Evolutionary conservation across 2,329 filamentous ascomycete species (phyloP).

Genomic region (Fusarium lyarnte): DNA sequence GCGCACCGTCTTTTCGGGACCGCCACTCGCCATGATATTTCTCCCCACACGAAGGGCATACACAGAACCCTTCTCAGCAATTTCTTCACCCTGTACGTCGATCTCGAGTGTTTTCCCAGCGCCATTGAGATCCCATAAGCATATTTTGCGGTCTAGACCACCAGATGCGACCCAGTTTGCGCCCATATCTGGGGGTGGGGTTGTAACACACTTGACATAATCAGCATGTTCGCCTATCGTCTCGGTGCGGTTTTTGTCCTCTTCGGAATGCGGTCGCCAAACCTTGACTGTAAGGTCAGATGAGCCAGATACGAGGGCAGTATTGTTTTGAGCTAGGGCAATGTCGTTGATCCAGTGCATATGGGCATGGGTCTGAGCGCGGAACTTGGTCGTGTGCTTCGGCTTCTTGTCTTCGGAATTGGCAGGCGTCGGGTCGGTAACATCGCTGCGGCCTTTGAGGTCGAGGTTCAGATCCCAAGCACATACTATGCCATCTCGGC

Average conservation of each 20-base stretch:
- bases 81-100: conserved; percentile 83
- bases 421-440: conserved; percentile 44
- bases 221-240: conserved; percentile 94
- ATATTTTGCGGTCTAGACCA: conserved; percentile 90
- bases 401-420: conserved; percentile 45
- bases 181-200: conserved; percentile 68
- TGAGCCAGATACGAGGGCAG: conserved; percentile 85
- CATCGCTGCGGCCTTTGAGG: conserved; percentile 53
- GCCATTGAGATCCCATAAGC: conserved; percentile 91
- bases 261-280: conserved; percentile 79
- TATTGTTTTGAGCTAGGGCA: conserved; percentile 78
- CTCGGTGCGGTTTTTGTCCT: conserved; percentile 61
- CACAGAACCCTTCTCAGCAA: conserved; percentile 89
- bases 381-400: conserved; percentile 65
- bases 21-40: conserved; percentile 87
- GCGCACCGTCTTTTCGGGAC: conserved; percentile 91
- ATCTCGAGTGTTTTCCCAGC: conserved; percentile 88
- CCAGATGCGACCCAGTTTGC: conserved; percentile 93
- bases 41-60: conserved; percentile 87
- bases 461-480: conserved; percentile 90
- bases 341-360: conserved; percentile 98
- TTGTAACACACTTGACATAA: conserved; percentile 94
- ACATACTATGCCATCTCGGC: conserved; percentile 94
- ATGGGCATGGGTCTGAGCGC: conserved; percentile 75
- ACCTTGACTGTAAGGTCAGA: conserved; percentile 95